phyloP scores from a whole-genome alignment of 164 flowering plant genomes.

The Santalum album region DNA sequence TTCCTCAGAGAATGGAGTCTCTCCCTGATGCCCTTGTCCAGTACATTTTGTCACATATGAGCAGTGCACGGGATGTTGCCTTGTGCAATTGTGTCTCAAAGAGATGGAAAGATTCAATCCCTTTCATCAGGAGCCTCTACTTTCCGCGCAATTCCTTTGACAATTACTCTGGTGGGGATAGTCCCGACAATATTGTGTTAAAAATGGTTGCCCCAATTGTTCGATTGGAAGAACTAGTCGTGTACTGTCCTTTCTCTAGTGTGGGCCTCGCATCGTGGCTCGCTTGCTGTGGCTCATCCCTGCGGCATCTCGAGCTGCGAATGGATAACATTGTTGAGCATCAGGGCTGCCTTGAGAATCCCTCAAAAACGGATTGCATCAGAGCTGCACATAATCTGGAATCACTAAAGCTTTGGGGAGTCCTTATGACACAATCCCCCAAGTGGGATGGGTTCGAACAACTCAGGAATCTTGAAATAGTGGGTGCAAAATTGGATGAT shows the following conservation, averaged over 20 bases:
- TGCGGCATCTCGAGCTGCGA: conserved; percentile 67
- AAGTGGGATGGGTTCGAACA: conserved; percentile 56
- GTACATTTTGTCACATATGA: conserved; percentile 49
- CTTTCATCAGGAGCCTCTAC: conserved; percentile 43
- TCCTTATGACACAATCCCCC: conserved; percentile 45
- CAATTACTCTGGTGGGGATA: conserved; percentile 13
- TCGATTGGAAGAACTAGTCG: conserved; percentile 54
- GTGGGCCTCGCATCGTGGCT: conserved; percentile 66
- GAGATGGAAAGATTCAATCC: conserved; percentile 62
- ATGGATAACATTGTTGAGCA: conserved; percentile 53
- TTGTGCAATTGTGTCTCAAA: conserved; percentile 63
- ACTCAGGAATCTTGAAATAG: conserved; percentile 58
- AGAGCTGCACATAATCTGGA: conserved; percentile 39
- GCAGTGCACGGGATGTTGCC: conserved; percentile 62
- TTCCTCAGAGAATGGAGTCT: conserved; percentile 44
- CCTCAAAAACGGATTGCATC: conserved; percentile 55
- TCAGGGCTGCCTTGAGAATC: conserved; percentile 14
- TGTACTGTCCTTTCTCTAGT: conserved; percentile 61
- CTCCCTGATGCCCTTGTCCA: conserved; percentile 74
- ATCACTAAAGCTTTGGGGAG: conserved; percentile 81
- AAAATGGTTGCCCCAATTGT: conserved; percentile 37
- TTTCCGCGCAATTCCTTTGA: conserved; percentile 72
- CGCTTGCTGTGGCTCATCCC: conserved; percentile 19
- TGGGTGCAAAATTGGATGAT: conserved; percentile 66
- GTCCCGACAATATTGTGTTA: conserved; percentile 31